Conservation (phyloP, 805 yeast genomes). For the Grigorovia jiainica region DNA sequence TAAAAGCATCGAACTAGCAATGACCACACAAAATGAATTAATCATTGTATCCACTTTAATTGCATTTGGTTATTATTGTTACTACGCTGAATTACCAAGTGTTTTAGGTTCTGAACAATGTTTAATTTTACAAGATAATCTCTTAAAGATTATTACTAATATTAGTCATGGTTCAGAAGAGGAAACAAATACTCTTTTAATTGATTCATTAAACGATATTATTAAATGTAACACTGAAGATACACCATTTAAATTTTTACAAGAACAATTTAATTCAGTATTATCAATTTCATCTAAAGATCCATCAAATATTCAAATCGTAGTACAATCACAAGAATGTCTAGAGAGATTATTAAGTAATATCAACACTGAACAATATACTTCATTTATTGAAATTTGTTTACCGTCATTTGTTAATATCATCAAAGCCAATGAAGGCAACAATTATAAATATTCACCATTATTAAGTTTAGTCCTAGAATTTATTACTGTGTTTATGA, state of each 20-base stretch:
- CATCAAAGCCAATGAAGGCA: constrained; percentile 16
- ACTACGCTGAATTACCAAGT: constrained; percentile 29
- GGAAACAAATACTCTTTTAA: constrained; percentile 64
- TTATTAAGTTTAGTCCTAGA: constrained; percentile 33
- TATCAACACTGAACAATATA: constrained; percentile 37
- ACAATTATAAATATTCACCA: constrained; percentile 44
- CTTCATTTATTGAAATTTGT: constrained; percentile 39
- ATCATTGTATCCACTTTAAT: constrained; percentile 32
- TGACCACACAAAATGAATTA: constrained; percentile 12
- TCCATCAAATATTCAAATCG: constrained; percentile 63
- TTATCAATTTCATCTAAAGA: constrained; percentile 61
- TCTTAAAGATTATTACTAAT: constrained; percentile 32
- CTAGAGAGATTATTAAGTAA: constrained; percentile 47
- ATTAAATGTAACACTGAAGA: constrained; percentile 33
- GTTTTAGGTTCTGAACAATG: constrained; percentile 16
- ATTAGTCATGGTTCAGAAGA: constrained; percentile 60
- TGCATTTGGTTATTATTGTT: constrained; percentile 42
- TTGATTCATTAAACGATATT: constrained; percentile 50
- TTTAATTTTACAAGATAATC: constrained; percentile 14
- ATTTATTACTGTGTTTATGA: constrained; percentile 22
- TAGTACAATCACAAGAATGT: constrained; percentile 59
- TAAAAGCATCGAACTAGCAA: constrained; percentile 16
- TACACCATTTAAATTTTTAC: constrained; percentile 19
- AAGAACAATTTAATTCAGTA: constrained; percentile 42
- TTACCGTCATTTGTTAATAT: constrained; percentile 42